Conservation (phyloP, 345 rosid species). For the Balakata baccata region DNA sequence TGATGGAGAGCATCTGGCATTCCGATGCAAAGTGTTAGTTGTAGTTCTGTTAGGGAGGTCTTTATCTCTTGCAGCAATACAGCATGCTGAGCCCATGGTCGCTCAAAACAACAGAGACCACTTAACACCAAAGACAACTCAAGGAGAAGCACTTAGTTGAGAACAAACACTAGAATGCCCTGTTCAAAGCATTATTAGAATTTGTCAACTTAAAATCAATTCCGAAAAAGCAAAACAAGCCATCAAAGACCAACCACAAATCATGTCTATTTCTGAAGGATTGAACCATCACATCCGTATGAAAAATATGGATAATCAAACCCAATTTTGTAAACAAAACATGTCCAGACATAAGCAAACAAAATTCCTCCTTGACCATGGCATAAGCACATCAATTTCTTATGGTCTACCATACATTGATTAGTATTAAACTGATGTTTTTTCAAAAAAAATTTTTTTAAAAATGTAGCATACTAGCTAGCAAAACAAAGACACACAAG, state of each 20-base stretch:
- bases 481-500: too few relatives aligned
- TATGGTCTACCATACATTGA: not conserved
- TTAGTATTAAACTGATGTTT: not conserved
- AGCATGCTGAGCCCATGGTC: slow-evolving; percentile 92
- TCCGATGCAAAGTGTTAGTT: slow-evolving; percentile 44
- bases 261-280: not conserved
- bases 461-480: too few relatives aligned
- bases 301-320: not conserved
- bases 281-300: not conserved
- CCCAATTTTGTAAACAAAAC: not conserved
- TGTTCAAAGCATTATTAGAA: slow-evolving; percentile 7
- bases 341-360: not conserved
- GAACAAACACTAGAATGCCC: slow-evolving; percentile 19
- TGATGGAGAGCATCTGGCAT: slow-evolving; percentile 67
- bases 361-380: not conserved
- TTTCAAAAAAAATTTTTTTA: too few relatives aligned
- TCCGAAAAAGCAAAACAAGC: not conserved
- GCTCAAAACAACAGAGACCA: slow-evolving; percentile 6
- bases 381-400: not conserved
- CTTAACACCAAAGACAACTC: slow-evolving; percentile 10
- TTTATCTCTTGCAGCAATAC: slow-evolving; percentile 69
- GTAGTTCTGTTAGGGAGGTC: slow-evolving; percentile 37
- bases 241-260: slow-evolving; percentile 4
- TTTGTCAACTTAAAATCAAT: not conserved
- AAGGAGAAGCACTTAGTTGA: slow-evolving; percentile 1